These are phyloP conservation scores for Neophaeococcomyces aloes DNA, from an alignment of 2,329 filamentous ascomycete species.

Conservation along the genomic window DNA sequence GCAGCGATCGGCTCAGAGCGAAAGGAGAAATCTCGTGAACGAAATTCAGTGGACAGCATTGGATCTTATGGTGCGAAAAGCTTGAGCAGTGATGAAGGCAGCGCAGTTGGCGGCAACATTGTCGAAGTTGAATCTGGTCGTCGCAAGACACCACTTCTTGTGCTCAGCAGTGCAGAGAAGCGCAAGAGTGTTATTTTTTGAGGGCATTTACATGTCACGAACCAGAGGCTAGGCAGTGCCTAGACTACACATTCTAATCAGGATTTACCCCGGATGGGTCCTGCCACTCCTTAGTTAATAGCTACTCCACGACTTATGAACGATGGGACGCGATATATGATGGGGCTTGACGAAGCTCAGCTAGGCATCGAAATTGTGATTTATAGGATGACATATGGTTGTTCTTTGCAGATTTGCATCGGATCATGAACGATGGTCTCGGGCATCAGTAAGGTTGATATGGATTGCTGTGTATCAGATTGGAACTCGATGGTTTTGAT, in stretches of 20 bases:
- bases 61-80: conserved; percentile 49
- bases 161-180: conserved; percentile 83
- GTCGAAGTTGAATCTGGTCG: conserved; percentile 47
- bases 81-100: conserved; percentile 52
- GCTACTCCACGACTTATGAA: conserved; percentile 7
- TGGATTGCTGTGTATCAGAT: background rate
- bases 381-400: conserved; percentile 5
- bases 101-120: conserved; percentile 46
- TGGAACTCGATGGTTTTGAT: background rate
- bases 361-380: conserved; percentile 4
- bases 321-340: conserved; percentile 1
- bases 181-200: conserved; percentile 52
- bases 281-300: conserved; percentile 10
- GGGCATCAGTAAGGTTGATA: background rate
- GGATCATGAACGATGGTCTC: no score
- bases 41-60: conserved; percentile 40
- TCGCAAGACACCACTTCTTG: conserved; percentile 75
- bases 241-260: conserved; percentile 1
- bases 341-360: conserved; percentile 3
- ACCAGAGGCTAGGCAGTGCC: conserved; percentile 4
- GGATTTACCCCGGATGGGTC: background rate
- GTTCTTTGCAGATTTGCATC: background rate
- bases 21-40: conserved; percentile 59
- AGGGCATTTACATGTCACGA: background rate
- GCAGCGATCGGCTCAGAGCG: conserved; percentile 83